Percentiles rank a stretch among this genome's conserved stretches.
These are phyloP conservation scores for Starmerella etchellsii DNA, from an alignment of 805 yeast genomes.

Conservation along the genomic window DNA sequence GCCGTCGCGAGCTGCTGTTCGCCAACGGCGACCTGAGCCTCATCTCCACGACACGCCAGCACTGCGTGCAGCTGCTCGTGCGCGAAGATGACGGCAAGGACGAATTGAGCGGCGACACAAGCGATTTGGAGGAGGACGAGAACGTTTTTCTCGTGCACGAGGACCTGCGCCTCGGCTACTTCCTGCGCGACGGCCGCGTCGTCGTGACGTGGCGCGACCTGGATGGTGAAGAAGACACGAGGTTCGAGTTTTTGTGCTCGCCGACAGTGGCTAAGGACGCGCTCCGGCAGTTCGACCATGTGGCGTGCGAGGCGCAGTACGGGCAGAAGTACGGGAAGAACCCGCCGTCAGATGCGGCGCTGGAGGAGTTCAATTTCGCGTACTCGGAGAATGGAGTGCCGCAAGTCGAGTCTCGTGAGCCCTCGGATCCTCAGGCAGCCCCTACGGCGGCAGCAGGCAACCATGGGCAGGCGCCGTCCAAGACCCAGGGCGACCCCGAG, in stretches of 20 bases:
- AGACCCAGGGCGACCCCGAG: not conserved
- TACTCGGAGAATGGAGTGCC: not conserved
- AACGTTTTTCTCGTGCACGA: constrained; percentile 55
- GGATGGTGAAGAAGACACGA: constrained; percentile 77
- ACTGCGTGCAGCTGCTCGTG: constrained; percentile 52
- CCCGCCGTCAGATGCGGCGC: constrained; percentile 41
- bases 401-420: not conserved
- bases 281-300: constrained; percentile 47
- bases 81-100: constrained; percentile 33
- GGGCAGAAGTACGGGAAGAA: constrained; percentile 54
- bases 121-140: constrained; percentile 21
- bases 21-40: constrained; percentile 68
- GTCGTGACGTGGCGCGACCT: constrained; percentile 70
- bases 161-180: constrained; percentile 43
- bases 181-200: constrained; percentile 40
- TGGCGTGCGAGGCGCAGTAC: constrained; percentile 56
- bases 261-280: constrained; percentile 36
- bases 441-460: not conserved
- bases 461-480: not conserved
- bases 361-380: constrained; percentile 47
- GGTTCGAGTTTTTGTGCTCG: constrained; percentile 66
- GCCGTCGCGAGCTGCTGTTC: constrained; percentile 58
- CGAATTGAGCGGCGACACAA: constrained; percentile 26
- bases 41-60: constrained; percentile 52
- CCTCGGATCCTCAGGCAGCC: not conserved